Evolutionary conservation across 2,329 filamentous ascomycete species (phyloP).

Genomic region (Cryphonectria radicalis): DNA sequence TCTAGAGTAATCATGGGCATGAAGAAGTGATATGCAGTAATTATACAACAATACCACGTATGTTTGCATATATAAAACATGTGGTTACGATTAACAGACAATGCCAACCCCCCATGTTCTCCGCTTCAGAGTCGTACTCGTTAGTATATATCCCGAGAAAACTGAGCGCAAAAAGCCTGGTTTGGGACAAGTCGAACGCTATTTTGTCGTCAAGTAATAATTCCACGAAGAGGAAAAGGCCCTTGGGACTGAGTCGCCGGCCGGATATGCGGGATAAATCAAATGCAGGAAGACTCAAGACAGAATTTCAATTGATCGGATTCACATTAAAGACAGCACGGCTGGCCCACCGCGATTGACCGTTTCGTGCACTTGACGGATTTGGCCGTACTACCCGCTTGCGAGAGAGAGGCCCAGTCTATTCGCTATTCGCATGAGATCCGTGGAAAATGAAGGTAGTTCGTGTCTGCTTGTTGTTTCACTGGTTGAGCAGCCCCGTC

Average conservation of each 20-base stretch:
- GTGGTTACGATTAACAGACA: neutral
- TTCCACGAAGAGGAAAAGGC: neutral
- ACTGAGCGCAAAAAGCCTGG: neutral
- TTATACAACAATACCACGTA: neutral
- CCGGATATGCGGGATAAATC: neutral
- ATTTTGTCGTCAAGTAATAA: neutral
- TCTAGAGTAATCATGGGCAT: neutral
- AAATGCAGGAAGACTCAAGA: neutral
- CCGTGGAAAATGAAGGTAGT: neutral
- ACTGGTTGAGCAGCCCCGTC: neutral
- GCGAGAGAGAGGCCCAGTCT: neutral
- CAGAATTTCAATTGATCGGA: neutral
- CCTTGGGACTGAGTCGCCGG: neutral
- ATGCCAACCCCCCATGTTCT: neutral
- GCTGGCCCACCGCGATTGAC: neutral
- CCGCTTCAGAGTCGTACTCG: slow-evolving; percentile 11
- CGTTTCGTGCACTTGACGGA: neutral
- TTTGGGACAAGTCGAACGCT: neutral
- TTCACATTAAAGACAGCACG: neutral
- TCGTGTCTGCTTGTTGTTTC: neutral
- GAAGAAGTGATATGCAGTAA: neutral
- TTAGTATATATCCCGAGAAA: slow-evolving; percentile 10
- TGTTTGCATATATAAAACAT: neutral
- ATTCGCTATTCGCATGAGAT: neutral
- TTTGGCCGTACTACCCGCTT: neutral